A percentile compares a stretch with the other conserved stretches of the same genome.
Conservation (phyloP, 805 yeast species). For the Middelhovenomyces tepae region DNA sequence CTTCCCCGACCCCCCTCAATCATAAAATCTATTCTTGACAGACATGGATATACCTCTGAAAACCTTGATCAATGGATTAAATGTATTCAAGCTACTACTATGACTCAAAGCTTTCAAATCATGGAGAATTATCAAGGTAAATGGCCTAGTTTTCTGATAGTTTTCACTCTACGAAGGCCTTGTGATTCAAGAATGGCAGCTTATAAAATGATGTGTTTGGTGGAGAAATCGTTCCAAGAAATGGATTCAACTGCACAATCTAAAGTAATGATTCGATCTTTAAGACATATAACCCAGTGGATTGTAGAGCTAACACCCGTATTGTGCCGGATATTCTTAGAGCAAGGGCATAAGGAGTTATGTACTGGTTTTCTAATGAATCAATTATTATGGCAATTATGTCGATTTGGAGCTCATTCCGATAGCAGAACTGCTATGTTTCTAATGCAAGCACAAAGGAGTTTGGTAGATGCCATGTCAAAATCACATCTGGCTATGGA, state of each 20-base stretch:
- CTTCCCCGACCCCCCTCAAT: no score
- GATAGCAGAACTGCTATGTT: constrained; percentile 12
- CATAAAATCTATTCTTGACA: no score
- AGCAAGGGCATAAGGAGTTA: constrained; percentile 5
- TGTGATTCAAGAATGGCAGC: constrained; percentile 18
- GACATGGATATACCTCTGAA: constrained; percentile 8
- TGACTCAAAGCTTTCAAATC: constrained; percentile 11
- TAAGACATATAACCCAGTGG: constrained; percentile 14
- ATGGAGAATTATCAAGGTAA: constrained; percentile 12
- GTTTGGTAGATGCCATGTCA: constrained; percentile 17
- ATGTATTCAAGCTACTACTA: constrained; percentile 12
- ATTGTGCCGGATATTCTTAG: constrained; percentile 18
- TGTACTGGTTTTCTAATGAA: constrained; percentile 13
- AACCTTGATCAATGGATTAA: constrained; percentile 14
- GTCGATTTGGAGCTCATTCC: constrained; percentile 22
- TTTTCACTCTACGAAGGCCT: constrained; percentile 20
- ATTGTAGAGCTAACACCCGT: constrained; percentile 21
- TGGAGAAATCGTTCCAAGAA: constrained; percentile 11
- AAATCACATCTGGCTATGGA: constrained; percentile 13
- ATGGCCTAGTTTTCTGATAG: constrained; percentile 25
- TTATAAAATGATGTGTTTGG: constrained; percentile 16
- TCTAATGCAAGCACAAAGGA: constrained; percentile 20
- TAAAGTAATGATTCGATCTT: constrained; percentile 15
- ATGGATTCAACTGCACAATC: constrained; percentile 12
- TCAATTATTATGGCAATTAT: constrained; percentile 24